Evolutionary conservation across 1,139 yeast species (phyloP).

Genomic region (Candida mesenterica): DNA sequence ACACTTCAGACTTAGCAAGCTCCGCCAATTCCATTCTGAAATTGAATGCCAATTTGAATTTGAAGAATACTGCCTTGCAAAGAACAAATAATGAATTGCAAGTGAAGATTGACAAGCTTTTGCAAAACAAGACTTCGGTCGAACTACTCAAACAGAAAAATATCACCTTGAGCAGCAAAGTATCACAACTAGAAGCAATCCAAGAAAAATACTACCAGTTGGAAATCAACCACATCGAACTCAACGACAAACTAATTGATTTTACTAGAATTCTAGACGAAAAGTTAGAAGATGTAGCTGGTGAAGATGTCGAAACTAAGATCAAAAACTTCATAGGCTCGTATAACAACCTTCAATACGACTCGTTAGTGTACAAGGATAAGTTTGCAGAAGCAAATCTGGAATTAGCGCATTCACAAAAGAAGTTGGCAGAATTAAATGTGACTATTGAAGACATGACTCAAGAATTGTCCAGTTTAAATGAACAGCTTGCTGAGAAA

Average conservation of each 20-base stretch:
- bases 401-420: conserved; percentile 13
- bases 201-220: conserved; percentile 50
- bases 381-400: conserved; percentile 31
- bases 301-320: conserved; percentile 22
- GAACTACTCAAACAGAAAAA: conserved; percentile 43
- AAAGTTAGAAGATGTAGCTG: conserved; percentile 17
- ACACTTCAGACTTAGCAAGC: conserved; percentile 1
- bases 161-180: conserved; percentile 30
- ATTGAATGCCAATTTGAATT: conserved; percentile 26
- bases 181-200: conserved; percentile 40
- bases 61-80: conserved; percentile 30
- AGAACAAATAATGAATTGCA: conserved; percentile 36
- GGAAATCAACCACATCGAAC: conserved; percentile 51
- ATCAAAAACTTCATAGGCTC: conserved; percentile 31
- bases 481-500: conserved; percentile 27
- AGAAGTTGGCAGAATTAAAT: neutral
- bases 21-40: conserved; percentile 11
- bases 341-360: conserved; percentile 37
- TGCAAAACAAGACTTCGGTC: conserved; percentile 39
- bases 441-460: neutral
- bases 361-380: conserved; percentile 37
- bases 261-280: conserved; percentile 13
- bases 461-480: conserved; percentile 15
- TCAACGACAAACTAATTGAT: conserved; percentile 42
- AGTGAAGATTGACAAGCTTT: conserved; percentile 21